Evolutionary conservation across 2,329 filamentous ascomycete genomes (phyloP).

Genomic region (Camptophora hylomeconis): DNA sequence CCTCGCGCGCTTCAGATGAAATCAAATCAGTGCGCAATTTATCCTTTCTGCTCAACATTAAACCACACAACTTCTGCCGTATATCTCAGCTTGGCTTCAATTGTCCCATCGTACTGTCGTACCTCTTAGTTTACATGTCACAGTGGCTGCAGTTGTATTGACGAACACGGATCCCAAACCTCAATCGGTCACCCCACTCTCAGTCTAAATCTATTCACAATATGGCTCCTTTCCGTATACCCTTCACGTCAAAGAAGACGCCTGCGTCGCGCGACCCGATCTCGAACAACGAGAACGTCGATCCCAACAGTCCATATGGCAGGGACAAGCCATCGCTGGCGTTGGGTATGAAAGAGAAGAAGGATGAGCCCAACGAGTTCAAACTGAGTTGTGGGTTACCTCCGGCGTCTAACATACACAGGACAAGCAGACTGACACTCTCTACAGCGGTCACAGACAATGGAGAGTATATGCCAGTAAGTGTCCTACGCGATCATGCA

Average conservation of each 20-base stretch:
- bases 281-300: constrained; percentile 42
- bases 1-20: too few relatives aligned
- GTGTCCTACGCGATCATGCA: constrained; percentile 20
- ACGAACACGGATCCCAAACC: constrained; percentile 1
- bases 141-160: too few relatives aligned
- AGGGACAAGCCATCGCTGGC: constrained; percentile 44
- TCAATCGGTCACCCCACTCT: constrained; percentile 1
- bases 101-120: too few relatives aligned
- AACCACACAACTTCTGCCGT: too few relatives aligned
- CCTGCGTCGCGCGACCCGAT: constrained; percentile 23
- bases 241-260: constrained; percentile 48
- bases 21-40: too few relatives aligned
- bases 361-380: constrained; percentile 58
- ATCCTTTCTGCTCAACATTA: too few relatives aligned
- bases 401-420: constrained; percentile 3
- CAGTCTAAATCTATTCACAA: constrained; percentile 13
- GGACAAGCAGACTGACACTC: constrained; percentile 20
- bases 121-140: too few relatives aligned
- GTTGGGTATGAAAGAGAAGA: constrained; percentile 48
- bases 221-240: constrained; percentile 61
- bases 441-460: constrained; percentile 80
- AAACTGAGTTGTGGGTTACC: constrained; percentile 59
- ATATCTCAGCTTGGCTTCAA: too few relatives aligned
- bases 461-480: constrained; percentile 83
- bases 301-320: constrained; percentile 30